These are phyloP conservation scores for Mesembryanthemum crystallinum DNA, from an alignment of 148 eudicot genomes.

Conservation along the genomic window DNA sequence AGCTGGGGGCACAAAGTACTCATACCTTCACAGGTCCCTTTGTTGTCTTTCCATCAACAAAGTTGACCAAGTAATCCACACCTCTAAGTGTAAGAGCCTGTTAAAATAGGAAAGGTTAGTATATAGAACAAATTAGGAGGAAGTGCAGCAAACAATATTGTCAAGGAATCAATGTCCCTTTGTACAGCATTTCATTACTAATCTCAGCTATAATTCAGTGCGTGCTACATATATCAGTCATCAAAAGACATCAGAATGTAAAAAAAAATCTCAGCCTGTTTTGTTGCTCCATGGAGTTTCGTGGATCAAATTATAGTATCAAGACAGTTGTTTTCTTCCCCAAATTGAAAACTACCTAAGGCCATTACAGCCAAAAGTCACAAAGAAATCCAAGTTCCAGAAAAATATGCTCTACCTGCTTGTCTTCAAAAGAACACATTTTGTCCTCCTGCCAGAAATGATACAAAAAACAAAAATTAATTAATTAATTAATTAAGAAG, in stretches of 20 bases:
- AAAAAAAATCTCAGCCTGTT: not conserved
- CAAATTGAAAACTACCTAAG: not conserved
- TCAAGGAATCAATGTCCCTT: not conserved
- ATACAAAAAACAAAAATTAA: not conserved
- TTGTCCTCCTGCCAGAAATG: constrained; percentile 70
- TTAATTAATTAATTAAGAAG: too few species aligned
- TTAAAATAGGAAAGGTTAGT: constrained; percentile 16
- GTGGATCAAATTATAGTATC: not conserved
- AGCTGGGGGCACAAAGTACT: not conserved
- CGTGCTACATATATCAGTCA: not conserved
- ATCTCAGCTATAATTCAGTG: not conserved
- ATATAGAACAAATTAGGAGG: not conserved
- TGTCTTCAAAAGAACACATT: constrained; percentile 52
- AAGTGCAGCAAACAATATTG: not conserved
- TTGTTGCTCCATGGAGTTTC: not conserved
- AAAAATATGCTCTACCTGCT: constrained; percentile 54
- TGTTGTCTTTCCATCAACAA: constrained; percentile 47
- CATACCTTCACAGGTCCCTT: constrained; percentile 50
- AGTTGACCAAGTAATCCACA: constrained; percentile 53
- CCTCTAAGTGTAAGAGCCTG: constrained; percentile 66
- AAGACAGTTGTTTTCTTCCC: not conserved
- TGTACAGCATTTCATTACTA: not conserved
- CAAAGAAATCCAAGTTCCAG: not conserved
- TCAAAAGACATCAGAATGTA: not conserved
- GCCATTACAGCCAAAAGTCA: not conserved